Percentiles rank a stretch among this genome's conserved stretches.
phyloP scores from a whole-genome alignment of 202 grass and related monocot genomes.

The Zoysia matrella region DNA sequence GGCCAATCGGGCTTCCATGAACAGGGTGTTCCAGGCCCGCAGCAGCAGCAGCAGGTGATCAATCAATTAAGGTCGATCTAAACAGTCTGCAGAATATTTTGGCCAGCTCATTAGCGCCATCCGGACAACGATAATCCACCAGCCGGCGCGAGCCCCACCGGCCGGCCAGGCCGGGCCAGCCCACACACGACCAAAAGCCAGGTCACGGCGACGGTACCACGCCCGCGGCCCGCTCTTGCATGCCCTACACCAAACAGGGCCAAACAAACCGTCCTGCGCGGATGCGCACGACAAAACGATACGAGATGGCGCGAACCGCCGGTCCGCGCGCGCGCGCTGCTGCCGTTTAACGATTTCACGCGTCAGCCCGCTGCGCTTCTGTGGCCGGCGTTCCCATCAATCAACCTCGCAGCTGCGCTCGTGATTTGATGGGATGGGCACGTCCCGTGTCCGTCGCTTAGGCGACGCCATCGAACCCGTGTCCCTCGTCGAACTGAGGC shows the following conservation, averaged over 20 bases:
- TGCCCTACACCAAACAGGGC: no score
- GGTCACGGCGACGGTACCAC: neutral
- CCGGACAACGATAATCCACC: neutral
- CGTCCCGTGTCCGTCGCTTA: no score
- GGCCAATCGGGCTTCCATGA: no score
- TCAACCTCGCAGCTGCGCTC: neutral
- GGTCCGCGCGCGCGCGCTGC: neutral
- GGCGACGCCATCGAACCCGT: no score
- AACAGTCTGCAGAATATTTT: neutral
- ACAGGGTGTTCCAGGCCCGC: no score
- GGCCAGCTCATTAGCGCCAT: neutral
- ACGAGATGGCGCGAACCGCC: neutral
- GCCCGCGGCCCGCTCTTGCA: neutral
- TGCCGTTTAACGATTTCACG: conserved; percentile 30
- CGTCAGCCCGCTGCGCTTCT: conserved; percentile 8
- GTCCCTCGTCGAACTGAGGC: no score
- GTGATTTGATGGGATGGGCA: no score
- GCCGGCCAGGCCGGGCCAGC: neutral
- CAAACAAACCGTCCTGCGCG: no score
- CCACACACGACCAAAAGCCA: neutral
- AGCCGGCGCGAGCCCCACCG: conserved; percentile 10
- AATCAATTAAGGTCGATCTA: neutral
- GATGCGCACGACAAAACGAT: neutral
- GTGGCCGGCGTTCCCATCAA: conserved; percentile 29
- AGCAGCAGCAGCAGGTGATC: neutral